phyloP scores from a whole-genome alignment of 2,329 filamentous ascomycete species.

The Penicillium polonicum region DNA sequence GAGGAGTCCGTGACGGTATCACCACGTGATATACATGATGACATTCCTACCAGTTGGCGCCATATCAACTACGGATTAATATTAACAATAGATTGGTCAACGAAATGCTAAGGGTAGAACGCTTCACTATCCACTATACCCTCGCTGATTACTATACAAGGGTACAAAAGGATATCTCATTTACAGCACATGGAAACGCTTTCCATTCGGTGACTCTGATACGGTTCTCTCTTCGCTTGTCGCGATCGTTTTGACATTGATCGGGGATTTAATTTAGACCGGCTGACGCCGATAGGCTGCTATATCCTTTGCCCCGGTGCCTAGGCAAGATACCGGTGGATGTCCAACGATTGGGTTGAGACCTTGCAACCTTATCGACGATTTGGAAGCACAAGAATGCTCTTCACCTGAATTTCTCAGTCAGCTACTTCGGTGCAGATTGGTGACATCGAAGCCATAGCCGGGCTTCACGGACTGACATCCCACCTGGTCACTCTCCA shows the following conservation, averaged over 20 bases:
- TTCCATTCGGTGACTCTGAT: background rate
- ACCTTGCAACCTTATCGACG: background rate
- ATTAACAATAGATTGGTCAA: background rate
- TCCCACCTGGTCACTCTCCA: background rate
- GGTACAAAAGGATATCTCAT: background rate
- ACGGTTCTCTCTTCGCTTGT: background rate
- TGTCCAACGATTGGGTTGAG: background rate
- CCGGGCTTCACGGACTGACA: background rate
- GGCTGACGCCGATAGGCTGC: background rate
- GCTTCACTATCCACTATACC: too few species aligned
- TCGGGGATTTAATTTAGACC: background rate
- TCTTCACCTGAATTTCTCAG: background rate
- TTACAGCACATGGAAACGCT: background rate
- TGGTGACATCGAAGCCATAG: background rate
- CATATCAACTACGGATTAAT: background rate
- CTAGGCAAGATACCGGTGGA: background rate
- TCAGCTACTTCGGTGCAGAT: background rate
- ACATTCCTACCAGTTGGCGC: background rate
- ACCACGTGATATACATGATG: slow-evolving; percentile 5
- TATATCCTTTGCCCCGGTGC: too few species aligned
- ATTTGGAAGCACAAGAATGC: background rate
- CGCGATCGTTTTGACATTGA: background rate
- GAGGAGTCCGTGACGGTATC: slow-evolving; percentile 13
- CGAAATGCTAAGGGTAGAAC: background rate
- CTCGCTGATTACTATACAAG: background rate